Conservation (phyloP, 2,329 filamentous ascomycete genomes). For the Grosmannia clavigera region DNA sequence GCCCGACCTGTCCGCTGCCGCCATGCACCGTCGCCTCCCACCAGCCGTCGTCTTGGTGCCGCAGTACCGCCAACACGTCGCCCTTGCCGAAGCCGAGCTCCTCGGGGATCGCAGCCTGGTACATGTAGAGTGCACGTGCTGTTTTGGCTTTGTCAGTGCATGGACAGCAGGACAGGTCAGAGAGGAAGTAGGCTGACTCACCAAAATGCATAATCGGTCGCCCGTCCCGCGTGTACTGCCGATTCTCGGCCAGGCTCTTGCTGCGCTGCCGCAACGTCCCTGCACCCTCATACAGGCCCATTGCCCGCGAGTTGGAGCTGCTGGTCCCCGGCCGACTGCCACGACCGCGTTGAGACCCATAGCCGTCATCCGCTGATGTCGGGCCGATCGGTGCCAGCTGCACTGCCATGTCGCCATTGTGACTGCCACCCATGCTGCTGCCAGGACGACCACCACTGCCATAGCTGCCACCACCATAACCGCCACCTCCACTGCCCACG, state of each 20-base stretch:
- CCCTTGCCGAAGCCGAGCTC: slow-evolving; percentile 89
- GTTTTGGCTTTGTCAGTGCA: slow-evolving; percentile 5
- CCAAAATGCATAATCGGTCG: slow-evolving; percentile 85
- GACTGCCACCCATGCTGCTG: slow-evolving; percentile 32
- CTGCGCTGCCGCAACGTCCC: slow-evolving; percentile 46
- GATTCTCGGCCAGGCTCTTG: slow-evolving; percentile 73
- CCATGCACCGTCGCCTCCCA: slow-evolving; percentile 94
- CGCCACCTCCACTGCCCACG: slow-evolving; percentile 20
- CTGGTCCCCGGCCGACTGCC: slow-evolving; percentile 34
- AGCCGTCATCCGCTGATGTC: slow-evolving; percentile 33
- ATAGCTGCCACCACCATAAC: neutral
- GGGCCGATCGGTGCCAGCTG: slow-evolving; percentile 41
- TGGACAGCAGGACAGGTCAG: slow-evolving; percentile 1
- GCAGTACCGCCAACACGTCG: slow-evolving; percentile 75
- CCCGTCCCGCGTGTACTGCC: slow-evolving; percentile 76
- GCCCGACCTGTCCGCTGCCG: slow-evolving; percentile 42
- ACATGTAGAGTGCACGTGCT: slow-evolving; percentile 92
- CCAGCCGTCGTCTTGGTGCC: slow-evolving; percentile 96
- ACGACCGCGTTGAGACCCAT: slow-evolving; percentile 43
- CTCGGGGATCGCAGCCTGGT: slow-evolving; percentile 87
- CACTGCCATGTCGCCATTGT: slow-evolving; percentile 47
- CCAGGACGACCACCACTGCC: slow-evolving; percentile 33
- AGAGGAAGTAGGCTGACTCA: slow-evolving; percentile 36
- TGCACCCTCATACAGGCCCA: slow-evolving; percentile 43
- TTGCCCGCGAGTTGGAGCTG: slow-evolving; percentile 28